phyloP scores from a whole-genome alignment of 78 protist genomes.

The Pelomyxa schiedti region DNA sequence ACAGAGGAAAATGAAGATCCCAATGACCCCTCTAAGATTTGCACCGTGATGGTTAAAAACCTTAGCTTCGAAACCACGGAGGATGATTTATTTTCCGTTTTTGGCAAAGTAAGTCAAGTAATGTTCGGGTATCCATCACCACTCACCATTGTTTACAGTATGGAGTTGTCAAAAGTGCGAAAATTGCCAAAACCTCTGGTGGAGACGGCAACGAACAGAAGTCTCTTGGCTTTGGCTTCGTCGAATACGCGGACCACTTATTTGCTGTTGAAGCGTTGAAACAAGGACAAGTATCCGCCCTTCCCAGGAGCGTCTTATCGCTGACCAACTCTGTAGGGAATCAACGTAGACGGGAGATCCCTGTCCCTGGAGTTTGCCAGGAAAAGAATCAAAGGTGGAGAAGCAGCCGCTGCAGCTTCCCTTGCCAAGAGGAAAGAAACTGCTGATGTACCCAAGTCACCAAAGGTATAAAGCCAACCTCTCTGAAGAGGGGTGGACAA shows the following conservation, averaged over 20 bases:
- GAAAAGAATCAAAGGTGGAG: background rate
- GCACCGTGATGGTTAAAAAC: conserved; percentile 79
- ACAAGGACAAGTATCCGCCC: conserved; percentile 7
- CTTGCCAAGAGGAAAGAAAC: background rate
- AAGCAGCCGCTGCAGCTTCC: background rate
- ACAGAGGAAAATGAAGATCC: background rate
- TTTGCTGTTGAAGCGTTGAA: conserved; percentile 20
- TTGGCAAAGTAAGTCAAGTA: conserved; percentile 13
- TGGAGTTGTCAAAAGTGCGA: background rate
- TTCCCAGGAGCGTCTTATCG: conserved; percentile 34
- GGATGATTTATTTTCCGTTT: conserved; percentile 28
- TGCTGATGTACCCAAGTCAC: too few relatives aligned
- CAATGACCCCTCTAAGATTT: background rate
- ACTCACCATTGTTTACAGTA: background rate
- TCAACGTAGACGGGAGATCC: conserved; percentile 46
- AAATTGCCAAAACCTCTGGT: conserved; percentile 20
- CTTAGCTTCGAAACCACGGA: conserved; percentile 67
- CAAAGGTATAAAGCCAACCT: background rate
- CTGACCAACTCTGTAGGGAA: conserved; percentile 8
- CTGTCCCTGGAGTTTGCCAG: conserved; percentile 36
- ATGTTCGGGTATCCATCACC: background rate
- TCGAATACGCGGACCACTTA: conserved; percentile 28
- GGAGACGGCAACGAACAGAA: conserved; percentile 14
- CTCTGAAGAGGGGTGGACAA: background rate
- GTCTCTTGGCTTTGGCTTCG: conserved; percentile 78